Evolutionary conservation across 768 basidiomycete genomes (phyloP), one percentile per base, ranked within the genome.

Genomic region (Phylloporus rhodoxanthus): DNA sequence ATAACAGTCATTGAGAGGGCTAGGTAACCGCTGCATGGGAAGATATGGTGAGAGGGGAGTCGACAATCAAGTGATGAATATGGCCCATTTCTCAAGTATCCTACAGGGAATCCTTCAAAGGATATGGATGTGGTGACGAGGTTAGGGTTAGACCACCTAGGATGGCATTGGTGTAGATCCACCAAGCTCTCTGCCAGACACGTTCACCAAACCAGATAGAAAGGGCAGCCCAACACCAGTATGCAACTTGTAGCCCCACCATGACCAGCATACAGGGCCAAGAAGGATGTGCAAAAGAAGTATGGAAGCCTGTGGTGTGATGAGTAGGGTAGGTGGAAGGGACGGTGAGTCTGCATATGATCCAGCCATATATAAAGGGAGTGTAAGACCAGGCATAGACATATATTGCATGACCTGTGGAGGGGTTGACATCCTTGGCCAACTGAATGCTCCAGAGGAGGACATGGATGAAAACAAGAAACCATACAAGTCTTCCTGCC

Each of bases 401-500:
- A 62, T 74, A 77, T 20, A 72, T 77, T 14, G 68, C 45, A 45
- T 67, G 73, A 50, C 69, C 72, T 8, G 72, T 75, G 33, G 54
- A 68, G 13, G 59, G 56, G 20, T 77, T 70, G 51, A 64, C 68
- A 51, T 89, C 85, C 13, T 63, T 68, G 36, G 66, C 62, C 37
- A 90, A 70, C 60, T 89, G 83, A 6, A 84, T 73, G 49, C 79
- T 81, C 88, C 87, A 91, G 1, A 84, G 67, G 2, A 67, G 71
- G 28, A 83, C 79, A 62, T 91, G 87, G 3, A 80, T 55, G 3
- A 75, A 63, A 6, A 78, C 75, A 46, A 85, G 63, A 41, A 80
- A 62, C 81, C 84, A 91, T 19, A 88, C 74, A 36, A 89, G 67
- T 45, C 86, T 72, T 2, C 83, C 88, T 4, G 77, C 69, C 81